Evolutionary conservation across 2,329 filamentous ascomycete genomes (phyloP).

Genomic region (Arthrobotrys entomopaga): DNA sequence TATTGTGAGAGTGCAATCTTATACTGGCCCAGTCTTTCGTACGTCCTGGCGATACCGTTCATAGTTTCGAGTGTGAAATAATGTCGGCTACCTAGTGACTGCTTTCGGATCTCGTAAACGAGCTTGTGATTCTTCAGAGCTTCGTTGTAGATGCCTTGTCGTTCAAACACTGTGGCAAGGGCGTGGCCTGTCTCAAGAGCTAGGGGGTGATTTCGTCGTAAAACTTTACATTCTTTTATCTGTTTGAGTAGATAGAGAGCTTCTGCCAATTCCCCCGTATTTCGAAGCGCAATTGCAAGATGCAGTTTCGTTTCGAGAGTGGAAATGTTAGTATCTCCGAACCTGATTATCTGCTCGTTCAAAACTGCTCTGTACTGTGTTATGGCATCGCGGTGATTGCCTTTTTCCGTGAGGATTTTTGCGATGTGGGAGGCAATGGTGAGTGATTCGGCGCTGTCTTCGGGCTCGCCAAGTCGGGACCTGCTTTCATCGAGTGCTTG

Average conservation of each 20-base stretch:
- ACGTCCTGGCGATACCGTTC: neutral
- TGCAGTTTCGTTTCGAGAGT: slow-evolving; percentile 9
- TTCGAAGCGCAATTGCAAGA: slow-evolving; percentile 9
- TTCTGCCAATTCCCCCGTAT: slow-evolving; percentile 4
- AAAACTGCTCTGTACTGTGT: slow-evolving; percentile 15
- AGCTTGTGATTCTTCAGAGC: neutral
- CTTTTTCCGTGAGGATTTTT: slow-evolving; percentile 2
- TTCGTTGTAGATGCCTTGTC: neutral
- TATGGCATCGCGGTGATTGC: slow-evolving; percentile 5
- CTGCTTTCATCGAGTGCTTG: slow-evolving; percentile 1
- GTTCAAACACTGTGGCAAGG: slow-evolving; percentile 11
- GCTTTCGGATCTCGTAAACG: slow-evolving; percentile 2
- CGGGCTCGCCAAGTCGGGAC: neutral
- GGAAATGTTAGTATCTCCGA: neutral
- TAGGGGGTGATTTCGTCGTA: slow-evolving; percentile 1
- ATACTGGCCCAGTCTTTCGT: slow-evolving; percentile 13
- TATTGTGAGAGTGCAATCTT: neutral
- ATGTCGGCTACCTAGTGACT: slow-evolving; percentile 7
- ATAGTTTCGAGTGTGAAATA: slow-evolving; percentile 13
- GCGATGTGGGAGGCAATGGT: slow-evolving; percentile 23
- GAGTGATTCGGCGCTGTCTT: slow-evolving; percentile 15
- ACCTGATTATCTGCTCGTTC: neutral
- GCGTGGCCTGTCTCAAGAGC: slow-evolving; percentile 1
- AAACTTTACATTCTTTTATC: neutral
- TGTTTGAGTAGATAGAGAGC: slow-evolving; percentile 11